phyloP scores from a whole-genome alignment of 352 stramenopile genomes.

The Pythium grandisporangium region DNA sequence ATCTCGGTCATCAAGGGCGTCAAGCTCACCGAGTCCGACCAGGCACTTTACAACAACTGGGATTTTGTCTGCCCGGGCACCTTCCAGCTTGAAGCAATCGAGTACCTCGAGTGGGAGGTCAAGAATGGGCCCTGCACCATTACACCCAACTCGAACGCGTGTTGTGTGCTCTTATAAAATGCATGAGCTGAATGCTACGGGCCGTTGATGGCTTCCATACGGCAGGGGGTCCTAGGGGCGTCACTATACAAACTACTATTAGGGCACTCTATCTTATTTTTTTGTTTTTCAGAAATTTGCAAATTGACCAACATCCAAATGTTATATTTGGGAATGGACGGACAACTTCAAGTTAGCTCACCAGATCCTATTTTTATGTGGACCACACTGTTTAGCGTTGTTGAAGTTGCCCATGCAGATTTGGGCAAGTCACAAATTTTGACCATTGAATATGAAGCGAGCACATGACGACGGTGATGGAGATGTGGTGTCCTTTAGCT shows the following conservation, averaged over 20 bases:
- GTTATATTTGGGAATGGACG: background rate
- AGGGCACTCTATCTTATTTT: too few species aligned
- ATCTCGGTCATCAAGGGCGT: constrained; percentile 61
- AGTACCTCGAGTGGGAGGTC: constrained; percentile 78
- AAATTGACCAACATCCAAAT: background rate
- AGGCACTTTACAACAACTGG: constrained; percentile 60
- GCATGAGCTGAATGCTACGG: background rate
- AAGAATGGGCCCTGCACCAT: constrained; percentile 69
- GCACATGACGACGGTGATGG: constrained; percentile 2
- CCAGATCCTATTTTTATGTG: background rate
- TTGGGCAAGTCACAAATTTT: too few species aligned
- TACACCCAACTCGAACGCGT: constrained; percentile 45
- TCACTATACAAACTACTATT: too few species aligned
- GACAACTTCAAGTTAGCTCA: background rate
- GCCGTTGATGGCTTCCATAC: background rate
- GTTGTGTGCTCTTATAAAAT: constrained; percentile 45
- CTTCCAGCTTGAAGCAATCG: constrained; percentile 74
- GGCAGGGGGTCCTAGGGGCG: too few species aligned
- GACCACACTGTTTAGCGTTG: background rate
- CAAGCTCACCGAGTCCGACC: constrained; percentile 62
- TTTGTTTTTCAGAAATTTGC: background rate
- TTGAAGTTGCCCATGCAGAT: background rate
- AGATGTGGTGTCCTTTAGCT: constrained; percentile 5
- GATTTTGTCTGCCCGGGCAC: constrained; percentile 67
- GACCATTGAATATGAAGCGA: background rate